Evolutionary conservation across 1,284 basidiomycete species (phyloP), one percentile per base, ranked within the genome.

Genomic region (Microbotryomycetes sp.): DNA sequence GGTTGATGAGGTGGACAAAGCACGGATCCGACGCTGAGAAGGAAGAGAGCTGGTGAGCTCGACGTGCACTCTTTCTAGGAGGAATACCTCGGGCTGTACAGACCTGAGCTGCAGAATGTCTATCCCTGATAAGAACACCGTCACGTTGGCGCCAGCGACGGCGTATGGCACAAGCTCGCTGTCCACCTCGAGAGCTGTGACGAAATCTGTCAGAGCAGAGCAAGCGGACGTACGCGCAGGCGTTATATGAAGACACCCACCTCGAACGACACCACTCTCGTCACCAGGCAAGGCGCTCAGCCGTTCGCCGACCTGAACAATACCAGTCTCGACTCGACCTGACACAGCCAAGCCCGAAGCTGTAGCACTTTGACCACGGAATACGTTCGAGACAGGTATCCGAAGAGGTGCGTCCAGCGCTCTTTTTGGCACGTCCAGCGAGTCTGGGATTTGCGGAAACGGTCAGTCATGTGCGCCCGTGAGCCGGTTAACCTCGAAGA

Each of bases 351-450:
- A 83, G 19, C 89, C 89, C 1, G 80, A 80, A 2, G 81, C 79
- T 9, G 81, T 76, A 4, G 88, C 85, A 6, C 86, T 84, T 71
- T 87, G 84, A 1, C 89, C 89, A 75, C 87, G 92, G 82, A 96
- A 98, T 3, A 97, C 90, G 74, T 98, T 98, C 15, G 91, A 88
- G 23, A 98, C 83, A 0, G 94, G 94, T 59, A 97, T 81, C 25
- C 96, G 84, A 42, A 97, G 76, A 0, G 93, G 86, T 0, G 84
- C 81, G 6, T 82, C 81, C 60, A 93, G 83, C 56, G 89, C 86
- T 49, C 94, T 81, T 4, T 80, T 75, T 0, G 93, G 93, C 0
- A 91, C 88, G 60, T 89, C 86, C 28, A 97, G 79, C 59, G 81
- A 78, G 77, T 96, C 92, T 91, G 61, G 9, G 31, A 58, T 48